A percentile compares a stretch with the other conserved stretches of the same genome.
phyloP scores from a whole-genome alignment of 1,284 basidiomycete genomes.

The Leccinum angustisporum region DNA sequence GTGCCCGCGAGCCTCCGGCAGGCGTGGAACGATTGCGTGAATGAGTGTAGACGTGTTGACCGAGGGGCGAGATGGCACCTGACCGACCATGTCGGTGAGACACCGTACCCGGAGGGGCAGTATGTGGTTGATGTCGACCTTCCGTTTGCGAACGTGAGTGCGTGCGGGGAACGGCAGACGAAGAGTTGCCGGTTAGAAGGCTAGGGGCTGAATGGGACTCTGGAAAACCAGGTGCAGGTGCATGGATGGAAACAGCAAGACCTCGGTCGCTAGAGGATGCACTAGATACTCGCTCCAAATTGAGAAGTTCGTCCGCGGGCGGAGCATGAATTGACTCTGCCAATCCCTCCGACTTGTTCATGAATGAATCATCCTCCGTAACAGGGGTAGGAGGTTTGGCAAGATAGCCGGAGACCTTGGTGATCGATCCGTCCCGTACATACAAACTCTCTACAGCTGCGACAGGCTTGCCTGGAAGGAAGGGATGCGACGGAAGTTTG shows the following conservation, averaged over 20 bases:
- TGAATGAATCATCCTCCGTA: conserved; percentile 15
- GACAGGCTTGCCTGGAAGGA: conserved; percentile 49
- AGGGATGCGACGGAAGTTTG: conserved; percentile 42
- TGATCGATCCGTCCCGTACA: conserved; percentile 18
- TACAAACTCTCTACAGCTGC: conserved; percentile 25
- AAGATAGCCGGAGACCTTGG: conserved; percentile 17
- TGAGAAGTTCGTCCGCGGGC: conserved; percentile 17
- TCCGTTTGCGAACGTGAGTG: conserved; percentile 57
- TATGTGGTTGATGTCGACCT: conserved; percentile 39
- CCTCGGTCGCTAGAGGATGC: conserved; percentile 27
- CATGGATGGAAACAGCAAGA: conserved; percentile 49
- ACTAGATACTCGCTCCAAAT: conserved; percentile 12
- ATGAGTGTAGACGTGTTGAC: conserved; percentile 39
- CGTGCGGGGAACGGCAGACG: conserved; percentile 13
- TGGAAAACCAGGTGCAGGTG: conserved; percentile 37
- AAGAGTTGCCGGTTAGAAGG: conserved; percentile 11
- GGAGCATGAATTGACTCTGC: conserved; percentile 31
- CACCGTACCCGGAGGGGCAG: conserved; percentile 22
- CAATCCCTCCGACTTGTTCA: conserved; percentile 23
- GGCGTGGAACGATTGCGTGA: conserved; percentile 64
- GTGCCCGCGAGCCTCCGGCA: conserved; percentile 39
- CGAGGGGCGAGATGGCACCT: conserved; percentile 41
- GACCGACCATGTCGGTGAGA: conserved; percentile 39
- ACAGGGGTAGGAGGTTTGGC: conserved; percentile 9
- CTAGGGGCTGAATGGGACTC: conserved; percentile 33